Conservation (phyloP, 305 asterid genomes). For the Fraxinus baroniana region DNA sequence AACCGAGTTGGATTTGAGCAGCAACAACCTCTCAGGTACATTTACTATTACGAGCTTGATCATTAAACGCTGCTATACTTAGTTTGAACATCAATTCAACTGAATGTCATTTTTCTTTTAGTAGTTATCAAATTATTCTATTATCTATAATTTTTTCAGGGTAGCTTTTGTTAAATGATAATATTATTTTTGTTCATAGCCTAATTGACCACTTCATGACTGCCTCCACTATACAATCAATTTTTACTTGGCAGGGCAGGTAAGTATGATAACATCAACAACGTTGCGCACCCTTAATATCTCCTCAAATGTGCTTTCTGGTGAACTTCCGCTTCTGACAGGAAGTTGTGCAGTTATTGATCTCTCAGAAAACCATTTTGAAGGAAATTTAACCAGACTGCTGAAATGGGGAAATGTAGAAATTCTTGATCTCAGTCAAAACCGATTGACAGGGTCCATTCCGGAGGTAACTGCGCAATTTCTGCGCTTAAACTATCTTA, state of each 20-base stretch:
- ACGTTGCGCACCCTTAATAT: slow-evolving; percentile 66
- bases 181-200: neutral
- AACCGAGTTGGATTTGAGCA: slow-evolving; percentile 78
- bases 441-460: slow-evolving; percentile 63
- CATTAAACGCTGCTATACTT: neutral
- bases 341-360: slow-evolving; percentile 80
- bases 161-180: slow-evolving; percentile 9
- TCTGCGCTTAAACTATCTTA: slow-evolving; percentile 70
- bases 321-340: slow-evolving; percentile 78
- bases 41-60: neutral
- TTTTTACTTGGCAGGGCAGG: slow-evolving; percentile 51
- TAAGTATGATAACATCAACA: slow-evolving; percentile 81
- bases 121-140: neutral
- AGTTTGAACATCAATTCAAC: neutral
- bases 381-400: slow-evolving; percentile 65
- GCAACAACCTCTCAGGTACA: slow-evolving; percentile 86
- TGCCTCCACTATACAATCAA: slow-evolving; percentile 3
- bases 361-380: slow-evolving; percentile 68
- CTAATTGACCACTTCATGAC: neutral
- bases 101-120: neutral
- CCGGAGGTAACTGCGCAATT: slow-evolving; percentile 81
- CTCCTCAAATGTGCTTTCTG: slow-evolving; percentile 77
- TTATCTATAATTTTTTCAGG: neutral
- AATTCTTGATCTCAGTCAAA: slow-evolving; percentile 82
- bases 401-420: slow-evolving; percentile 88